Evolutionary conservation across 176 grass and related monocot species (phyloP), one percentile per base, ranked within the genome.

Genomic region (Ensete glaucum): DNA sequence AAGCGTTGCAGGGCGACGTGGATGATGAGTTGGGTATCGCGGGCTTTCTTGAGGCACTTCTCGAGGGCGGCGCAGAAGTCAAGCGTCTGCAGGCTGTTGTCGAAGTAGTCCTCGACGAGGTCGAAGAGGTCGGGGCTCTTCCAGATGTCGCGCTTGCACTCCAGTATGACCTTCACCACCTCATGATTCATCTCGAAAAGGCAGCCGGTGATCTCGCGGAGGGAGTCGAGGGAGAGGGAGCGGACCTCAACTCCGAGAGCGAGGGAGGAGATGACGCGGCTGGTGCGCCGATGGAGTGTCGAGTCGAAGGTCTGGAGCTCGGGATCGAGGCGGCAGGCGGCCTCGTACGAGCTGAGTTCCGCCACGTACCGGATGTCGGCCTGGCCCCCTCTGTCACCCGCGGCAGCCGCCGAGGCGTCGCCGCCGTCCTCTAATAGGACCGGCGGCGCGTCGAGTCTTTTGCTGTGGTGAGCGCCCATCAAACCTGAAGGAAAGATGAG

Each of bases 111-210:
- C 70, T 72, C 70, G 70, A 72, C 70, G n/a, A 72, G 50, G 50
- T 54, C 70, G 70, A 72, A 72, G 70, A 72, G 70, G 21, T 72
- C 70, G 49, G 70, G 10, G 50, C 53, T 72, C 70, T 54, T 72
- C 70, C 70, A 72, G 11, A 72, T 53, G 10, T 72, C 70, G n/a
- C 11, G 50, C 51, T 72, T 72, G 70, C 70, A 72, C 27, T 72
- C 70, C 7, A 72, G 70, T 50, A 72, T 72, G 70, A 72, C 70
- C 50, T 72, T 72, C 50, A 72, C 70, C n/a, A 72, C 70, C 70
- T 72, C 70, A 20, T 72, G 70, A 51, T 72, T 72, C 70, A 72
- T 72, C 50, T 72, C 70, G 70, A 72, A 50, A n/a, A 72, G 70
- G 70, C 70, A 72, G 43, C 70, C 70, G 50, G 70, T 72, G 70